A percentile compares a stretch with the other conserved stretches of the same genome.
These are phyloP conservation scores for Carallia brachiata DNA, from an alignment of 345 rosid genomes.

Conservation along the genomic window DNA sequence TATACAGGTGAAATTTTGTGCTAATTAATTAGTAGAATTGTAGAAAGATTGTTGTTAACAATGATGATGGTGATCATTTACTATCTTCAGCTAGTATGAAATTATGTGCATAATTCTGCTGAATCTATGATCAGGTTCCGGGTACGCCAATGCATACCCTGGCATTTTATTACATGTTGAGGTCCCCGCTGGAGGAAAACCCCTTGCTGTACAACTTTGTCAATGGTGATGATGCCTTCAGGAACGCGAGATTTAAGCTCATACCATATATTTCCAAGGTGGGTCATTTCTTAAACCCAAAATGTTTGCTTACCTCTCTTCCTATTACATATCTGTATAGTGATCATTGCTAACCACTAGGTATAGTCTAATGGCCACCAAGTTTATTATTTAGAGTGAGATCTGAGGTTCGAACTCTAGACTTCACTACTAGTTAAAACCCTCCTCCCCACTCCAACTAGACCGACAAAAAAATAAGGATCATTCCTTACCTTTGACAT, in stretches of 20 bases:
- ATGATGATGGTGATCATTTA: not conserved
- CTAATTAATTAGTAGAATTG: not conserved
- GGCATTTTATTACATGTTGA: constrained; percentile 72
- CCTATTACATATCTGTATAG: too few relatives aligned
- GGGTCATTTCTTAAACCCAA: not conserved
- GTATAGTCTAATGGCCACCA: too few relatives aligned
- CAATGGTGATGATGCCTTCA: constrained; percentile 74
- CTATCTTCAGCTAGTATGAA: not conserved
- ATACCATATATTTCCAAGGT: constrained; percentile 91
- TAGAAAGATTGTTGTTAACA: not conserved
- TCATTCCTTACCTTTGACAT: too few relatives aligned
- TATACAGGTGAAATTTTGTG: constrained; percentile 50
- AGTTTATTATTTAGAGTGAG: too few relatives aligned
- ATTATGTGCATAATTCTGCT: not conserved
- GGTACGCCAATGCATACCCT: constrained; percentile 58
- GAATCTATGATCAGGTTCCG: constrained; percentile 51
- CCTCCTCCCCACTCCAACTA: too few relatives aligned
- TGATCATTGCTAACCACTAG: too few relatives aligned
- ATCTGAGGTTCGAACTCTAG: too few relatives aligned
- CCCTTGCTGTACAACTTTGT: constrained; percentile 79
- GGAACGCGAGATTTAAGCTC: constrained; percentile 93
- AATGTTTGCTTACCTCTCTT: too few relatives aligned
- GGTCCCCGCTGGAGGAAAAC: constrained; percentile 66
- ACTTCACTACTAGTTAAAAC: too few relatives aligned
- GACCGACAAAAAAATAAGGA: too few relatives aligned